Evolutionary conservation across 2,329 filamentous ascomycete species (phyloP).

Genomic region (Scytalidium lignicola): DNA sequence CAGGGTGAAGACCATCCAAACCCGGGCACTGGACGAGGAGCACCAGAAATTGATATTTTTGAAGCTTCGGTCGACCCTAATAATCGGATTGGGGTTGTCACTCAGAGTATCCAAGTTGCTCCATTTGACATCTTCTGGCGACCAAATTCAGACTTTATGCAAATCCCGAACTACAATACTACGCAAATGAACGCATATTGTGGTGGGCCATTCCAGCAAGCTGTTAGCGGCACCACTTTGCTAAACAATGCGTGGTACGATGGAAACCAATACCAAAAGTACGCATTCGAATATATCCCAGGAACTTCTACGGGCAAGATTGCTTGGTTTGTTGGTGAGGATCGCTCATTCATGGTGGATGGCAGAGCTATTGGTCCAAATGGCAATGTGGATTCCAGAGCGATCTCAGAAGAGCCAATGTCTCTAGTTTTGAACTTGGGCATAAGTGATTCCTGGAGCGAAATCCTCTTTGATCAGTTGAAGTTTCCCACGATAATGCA

Average conservation of each 20-base stretch:
- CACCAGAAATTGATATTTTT: constrained; percentile 67
- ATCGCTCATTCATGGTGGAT: constrained; percentile 44
- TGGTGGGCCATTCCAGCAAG: constrained; percentile 51
- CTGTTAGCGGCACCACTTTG: constrained; percentile 47
- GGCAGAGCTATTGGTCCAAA: constrained; percentile 47
- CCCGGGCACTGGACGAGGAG: constrained; percentile 58
- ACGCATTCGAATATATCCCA: constrained; percentile 49
- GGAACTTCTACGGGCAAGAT: constrained; percentile 38
- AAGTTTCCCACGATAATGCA: constrained; percentile 47
- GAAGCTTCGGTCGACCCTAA: constrained; percentile 47
- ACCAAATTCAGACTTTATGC: constrained; percentile 46
- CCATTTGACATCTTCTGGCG: constrained; percentile 40
- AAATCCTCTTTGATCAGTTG: constrained; percentile 38
- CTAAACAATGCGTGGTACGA: constrained; percentile 53
- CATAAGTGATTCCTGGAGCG: constrained; percentile 43
- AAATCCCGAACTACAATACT: constrained; percentile 42
- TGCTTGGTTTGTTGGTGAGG: constrained; percentile 46
- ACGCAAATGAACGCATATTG: constrained; percentile 46
- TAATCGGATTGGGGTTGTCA: constrained; percentile 31
- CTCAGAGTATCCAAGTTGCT: constrained; percentile 31
- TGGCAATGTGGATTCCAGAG: constrained; percentile 44
- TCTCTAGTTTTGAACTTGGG: constrained; percentile 48
- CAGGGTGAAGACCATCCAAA: constrained; percentile 58
- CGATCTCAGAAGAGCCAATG: constrained; percentile 49
- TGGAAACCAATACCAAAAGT: constrained; percentile 47